Evolutionary conservation across 345 rosid species (phyloP).

Genomic region (Carallia pectinifolia): DNA sequence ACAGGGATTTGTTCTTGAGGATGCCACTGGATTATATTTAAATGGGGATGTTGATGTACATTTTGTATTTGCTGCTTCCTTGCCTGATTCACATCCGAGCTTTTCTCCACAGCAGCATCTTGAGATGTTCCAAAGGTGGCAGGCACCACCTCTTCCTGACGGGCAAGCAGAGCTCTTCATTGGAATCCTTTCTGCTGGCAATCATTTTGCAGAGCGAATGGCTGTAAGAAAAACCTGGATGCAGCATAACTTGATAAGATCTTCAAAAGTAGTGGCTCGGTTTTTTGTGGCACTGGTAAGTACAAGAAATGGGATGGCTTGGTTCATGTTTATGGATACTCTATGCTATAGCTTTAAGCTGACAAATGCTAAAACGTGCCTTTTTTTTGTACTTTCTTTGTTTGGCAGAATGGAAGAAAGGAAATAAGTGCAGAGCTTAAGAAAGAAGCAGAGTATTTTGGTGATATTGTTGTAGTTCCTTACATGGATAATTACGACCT

Average conservation of each 20-base stretch:
- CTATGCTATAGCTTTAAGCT: not conserved
- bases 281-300: slow-evolving; percentile 91
- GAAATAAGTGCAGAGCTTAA: slow-evolving; percentile 78
- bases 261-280: slow-evolving; percentile 81
- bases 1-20: slow-evolving; percentile 92
- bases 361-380: not conserved
- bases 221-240: slow-evolving; percentile 94
- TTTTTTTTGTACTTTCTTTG: not conserved
- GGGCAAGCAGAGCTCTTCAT: slow-evolving; percentile 67
- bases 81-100: slow-evolving; percentile 83
- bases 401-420: slow-evolving; percentile 21
- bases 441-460: slow-evolving; percentile 89
- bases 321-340: not conserved
- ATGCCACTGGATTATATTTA: slow-evolving; percentile 84
- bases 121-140: slow-evolving; percentile 78
- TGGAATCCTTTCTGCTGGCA: slow-evolving; percentile 91
- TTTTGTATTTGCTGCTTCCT: slow-evolving; percentile 72
- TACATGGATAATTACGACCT: slow-evolving; percentile 96
- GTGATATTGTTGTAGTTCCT: slow-evolving; percentile 83
- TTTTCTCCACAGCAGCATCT: slow-evolving; percentile 82
- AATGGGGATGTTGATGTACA: slow-evolving; percentile 78
- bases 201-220: slow-evolving; percentile 92
- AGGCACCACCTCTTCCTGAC: slow-evolving; percentile 60
- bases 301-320: not conserved
- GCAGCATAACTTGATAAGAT: slow-evolving; percentile 72